Percentiles rank a stretch among this genome's conserved stretches.
Evolutionary conservation across 495 filamentous ascomycete species (phyloP).

Genomic region (Penicillium atrosanguineum): DNA sequence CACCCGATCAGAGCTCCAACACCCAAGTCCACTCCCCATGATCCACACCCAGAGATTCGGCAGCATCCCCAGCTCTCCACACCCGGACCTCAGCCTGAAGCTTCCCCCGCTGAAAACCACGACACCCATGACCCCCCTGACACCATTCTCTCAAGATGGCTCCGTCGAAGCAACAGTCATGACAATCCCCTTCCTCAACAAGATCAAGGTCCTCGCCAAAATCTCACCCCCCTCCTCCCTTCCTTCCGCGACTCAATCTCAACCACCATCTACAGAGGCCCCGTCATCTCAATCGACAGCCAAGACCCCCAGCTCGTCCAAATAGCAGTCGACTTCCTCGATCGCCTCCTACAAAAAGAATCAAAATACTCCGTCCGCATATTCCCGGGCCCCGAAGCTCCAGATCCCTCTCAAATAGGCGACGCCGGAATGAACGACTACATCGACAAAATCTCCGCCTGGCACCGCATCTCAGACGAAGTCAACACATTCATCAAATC

Average conservation of each 20-base stretch:
- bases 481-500: slow-evolving; percentile 61
- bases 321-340: slow-evolving; percentile 58
- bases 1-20: slow-evolving; percentile 29
- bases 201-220: slow-evolving; percentile 65
- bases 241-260: slow-evolving; percentile 37
- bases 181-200: slow-evolving; percentile 67
- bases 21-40: slow-evolving; percentile 35
- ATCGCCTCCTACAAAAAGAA: slow-evolving; percentile 54
- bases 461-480: slow-evolving; percentile 68
- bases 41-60: slow-evolving; percentile 34
- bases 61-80: slow-evolving; percentile 18
- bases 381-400: slow-evolving; percentile 49
- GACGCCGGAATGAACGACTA: slow-evolving; percentile 62
- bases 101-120: slow-evolving; percentile 52
- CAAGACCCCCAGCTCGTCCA: slow-evolving; percentile 53
- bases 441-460: slow-evolving; percentile 63
- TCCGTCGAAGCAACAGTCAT: slow-evolving; percentile 69
- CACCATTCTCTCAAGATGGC: slow-evolving; percentile 26
- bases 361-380: slow-evolving; percentile 55
- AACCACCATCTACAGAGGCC: slow-evolving; percentile 53
- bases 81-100: slow-evolving; percentile 45
- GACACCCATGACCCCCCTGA: slow-evolving; percentile 28
- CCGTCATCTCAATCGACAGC: slow-evolving; percentile 82
- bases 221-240: slow-evolving; percentile 63
- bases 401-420: slow-evolving; percentile 31